phyloP scores from a whole-genome alignment of 176 grass and related monocot species.

The Avena atlantica region DNA sequence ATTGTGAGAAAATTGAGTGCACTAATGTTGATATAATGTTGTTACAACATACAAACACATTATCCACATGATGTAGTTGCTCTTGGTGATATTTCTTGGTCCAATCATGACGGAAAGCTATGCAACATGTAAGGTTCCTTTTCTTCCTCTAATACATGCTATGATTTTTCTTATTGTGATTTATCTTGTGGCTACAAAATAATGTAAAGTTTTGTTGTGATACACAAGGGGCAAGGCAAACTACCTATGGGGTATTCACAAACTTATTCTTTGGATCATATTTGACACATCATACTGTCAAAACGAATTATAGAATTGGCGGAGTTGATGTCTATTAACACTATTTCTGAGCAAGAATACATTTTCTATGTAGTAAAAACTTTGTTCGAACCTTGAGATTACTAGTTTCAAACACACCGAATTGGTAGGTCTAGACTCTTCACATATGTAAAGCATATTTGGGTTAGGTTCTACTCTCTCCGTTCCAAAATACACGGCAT shows the following conservation, averaged over 20 bases:
- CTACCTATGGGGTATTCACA: background rate
- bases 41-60: background rate
- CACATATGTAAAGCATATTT: background rate
- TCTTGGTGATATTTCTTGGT: background rate
- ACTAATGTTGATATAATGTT: background rate
- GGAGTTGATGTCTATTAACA: background rate
- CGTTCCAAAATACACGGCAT: background rate
- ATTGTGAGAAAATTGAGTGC: background rate
- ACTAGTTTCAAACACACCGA: background rate
- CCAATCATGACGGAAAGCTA: no score
- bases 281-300: background rate
- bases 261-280: background rate
- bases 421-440: background rate
- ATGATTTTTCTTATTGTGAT: background rate
- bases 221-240: background rate
- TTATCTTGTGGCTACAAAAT: background rate
- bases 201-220: background rate
- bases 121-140: background rate
- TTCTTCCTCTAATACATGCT: background rate
- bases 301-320: background rate
- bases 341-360: background rate
- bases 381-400: background rate
- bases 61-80: background rate
- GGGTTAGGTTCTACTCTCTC: background rate
- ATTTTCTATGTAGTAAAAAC: background rate